Percentiles rank a stretch among this genome's conserved stretches.
phyloP scores from a whole-genome alignment of 2,329 filamentous ascomycete genomes.

The Trichoderma citrinoviride region DNA sequence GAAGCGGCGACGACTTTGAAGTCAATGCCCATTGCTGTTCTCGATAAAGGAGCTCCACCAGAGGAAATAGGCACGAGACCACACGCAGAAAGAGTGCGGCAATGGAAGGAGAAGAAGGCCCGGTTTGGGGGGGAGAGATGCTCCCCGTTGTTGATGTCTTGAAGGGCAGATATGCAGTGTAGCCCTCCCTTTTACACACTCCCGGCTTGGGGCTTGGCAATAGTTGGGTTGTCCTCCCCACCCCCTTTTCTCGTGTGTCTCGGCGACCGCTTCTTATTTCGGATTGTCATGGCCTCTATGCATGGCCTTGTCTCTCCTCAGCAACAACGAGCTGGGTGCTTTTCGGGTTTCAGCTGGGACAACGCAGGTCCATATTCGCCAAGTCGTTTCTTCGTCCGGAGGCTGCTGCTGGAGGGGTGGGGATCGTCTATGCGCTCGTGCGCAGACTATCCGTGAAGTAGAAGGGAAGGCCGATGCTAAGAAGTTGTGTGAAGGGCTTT shows the following conservation, averaged over 20 bases:
- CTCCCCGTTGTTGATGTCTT: background rate
- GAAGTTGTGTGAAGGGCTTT: background rate
- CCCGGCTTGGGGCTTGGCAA: background rate
- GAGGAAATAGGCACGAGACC: conserved; percentile 4
- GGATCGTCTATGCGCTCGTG: background rate
- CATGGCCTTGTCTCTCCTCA: background rate
- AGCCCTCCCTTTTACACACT: background rate
- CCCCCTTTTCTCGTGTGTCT: background rate
- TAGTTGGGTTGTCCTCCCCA: background rate
- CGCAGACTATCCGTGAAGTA: background rate
- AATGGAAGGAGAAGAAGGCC: background rate
- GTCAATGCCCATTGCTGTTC: background rate
- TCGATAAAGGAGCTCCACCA: background rate
- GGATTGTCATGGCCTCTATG: background rate
- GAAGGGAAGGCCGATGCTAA: background rate
- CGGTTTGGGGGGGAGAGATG: background rate
- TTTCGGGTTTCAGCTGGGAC: background rate
- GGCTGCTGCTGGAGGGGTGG: conserved; percentile 6
- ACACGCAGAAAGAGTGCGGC: background rate
- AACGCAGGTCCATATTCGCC: background rate
- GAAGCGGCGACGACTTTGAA: background rate
- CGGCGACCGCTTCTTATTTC: background rate
- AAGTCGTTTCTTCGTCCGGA: background rate
- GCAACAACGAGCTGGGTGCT: background rate
- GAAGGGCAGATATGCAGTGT: background rate